Percentiles rank a stretch among this genome's conserved stretches.
These are phyloP conservation scores for Salix dunnii DNA, from an alignment of 345 rosid species.

Conservation along the genomic window DNA sequence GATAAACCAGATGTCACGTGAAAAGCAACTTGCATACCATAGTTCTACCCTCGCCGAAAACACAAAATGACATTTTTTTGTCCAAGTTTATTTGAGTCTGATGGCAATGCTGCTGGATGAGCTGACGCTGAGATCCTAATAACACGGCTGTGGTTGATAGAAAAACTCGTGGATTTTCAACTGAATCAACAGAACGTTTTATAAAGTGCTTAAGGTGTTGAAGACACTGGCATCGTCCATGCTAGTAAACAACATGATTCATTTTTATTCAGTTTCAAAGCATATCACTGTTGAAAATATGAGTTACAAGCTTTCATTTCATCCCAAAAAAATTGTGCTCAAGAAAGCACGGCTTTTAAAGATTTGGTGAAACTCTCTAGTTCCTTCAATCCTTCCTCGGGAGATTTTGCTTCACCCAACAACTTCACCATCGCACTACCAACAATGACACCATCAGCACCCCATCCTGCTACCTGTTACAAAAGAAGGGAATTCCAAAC, in stretches of 20 bases:
- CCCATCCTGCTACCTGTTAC: slow-evolving; percentile 69
- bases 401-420: slow-evolving; percentile 65
- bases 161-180: background rate
- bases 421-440: slow-evolving; percentile 83
- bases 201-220: background rate
- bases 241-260: background rate
- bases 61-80: background rate
- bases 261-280: background rate
- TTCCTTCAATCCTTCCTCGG: slow-evolving; percentile 65
- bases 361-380: slow-evolving; percentile 60
- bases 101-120: background rate
- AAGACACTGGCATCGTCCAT: background rate
- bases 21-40: background rate
- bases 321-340: background rate
- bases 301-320: background rate
- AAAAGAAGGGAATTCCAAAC: background rate
- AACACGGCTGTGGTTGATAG: background rate
- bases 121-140: background rate
- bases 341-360: slow-evolving; percentile 52
- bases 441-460: slow-evolving; percentile 84
- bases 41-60: background rate
- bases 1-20: background rate
- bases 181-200: background rate
- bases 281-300: background rate
- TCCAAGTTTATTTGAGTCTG: background rate